Base-by-base conservation (phyloP, 2,329 filamentous ascomycete genomes). In the Pseudogymnoascus destructans region DNA sequence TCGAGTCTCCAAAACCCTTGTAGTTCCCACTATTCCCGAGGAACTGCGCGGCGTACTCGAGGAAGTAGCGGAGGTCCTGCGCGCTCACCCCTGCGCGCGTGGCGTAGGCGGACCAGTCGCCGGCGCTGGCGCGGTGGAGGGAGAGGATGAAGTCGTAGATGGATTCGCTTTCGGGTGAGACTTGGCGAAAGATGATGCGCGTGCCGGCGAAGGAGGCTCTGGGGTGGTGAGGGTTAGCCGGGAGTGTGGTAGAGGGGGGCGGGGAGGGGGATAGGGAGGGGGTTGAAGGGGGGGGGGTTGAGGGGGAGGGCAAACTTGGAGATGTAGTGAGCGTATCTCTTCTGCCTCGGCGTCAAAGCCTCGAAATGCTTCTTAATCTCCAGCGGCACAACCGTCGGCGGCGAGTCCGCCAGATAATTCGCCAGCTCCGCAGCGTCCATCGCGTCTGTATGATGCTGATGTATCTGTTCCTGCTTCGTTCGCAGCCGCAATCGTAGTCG, bases 341-440 rank as follows among this genome's bases (percentile, higher is more conserved):
- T 90, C 75, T 95, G 82, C 69, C 86, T 77, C 66, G 87, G 81
- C 57, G 74, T 79, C 61, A 93, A 73, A 33, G 84, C 82, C 58
- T 92, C 86, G 67, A 97, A 98, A 73, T 97, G 92, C 69, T 89
- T 87, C 74, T 89, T 89, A 70, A 97, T 93, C 70, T 89, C 85
- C 55, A 98, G 81, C 54, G 85, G 83, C 60, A 96, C 92, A 59
- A 96, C 82, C 55, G 85, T 87, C 0, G 93, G 93, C 49, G 93
- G 93, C 63, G 86, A 85, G 72, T 98, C 93, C 52, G 93, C 91
- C 61, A 95, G 79, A 71, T 95, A 96, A 69, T 95, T 86, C 70
- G 76, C 76, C 62, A 84, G 74, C 63, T 84, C 81, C 64, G 78
- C 72, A 59, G 79, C 72, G 65, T 82, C 75, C 79, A 85, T 84